Evolutionary conservation across 768 basidiomycete species (phyloP).

Genomic region (Mycena indigotica): DNA sequence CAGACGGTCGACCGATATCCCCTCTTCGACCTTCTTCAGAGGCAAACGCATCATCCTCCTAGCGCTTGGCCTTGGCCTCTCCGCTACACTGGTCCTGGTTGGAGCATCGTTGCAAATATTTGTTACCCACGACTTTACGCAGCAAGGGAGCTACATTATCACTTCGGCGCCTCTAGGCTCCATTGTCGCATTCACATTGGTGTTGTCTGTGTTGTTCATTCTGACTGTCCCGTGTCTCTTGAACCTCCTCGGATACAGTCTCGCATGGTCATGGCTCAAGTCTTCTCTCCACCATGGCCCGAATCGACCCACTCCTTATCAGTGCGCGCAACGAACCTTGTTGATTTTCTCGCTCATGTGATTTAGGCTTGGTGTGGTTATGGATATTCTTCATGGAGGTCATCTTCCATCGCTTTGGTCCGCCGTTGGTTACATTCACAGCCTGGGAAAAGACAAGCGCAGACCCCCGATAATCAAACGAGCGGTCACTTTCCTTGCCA

Average conservation of each 20-base stretch:
- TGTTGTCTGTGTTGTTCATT: slow-evolving; percentile 7
- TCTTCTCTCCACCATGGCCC: slow-evolving; percentile 14
- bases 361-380: slow-evolving; percentile 13
- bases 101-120: slow-evolving; percentile 13
- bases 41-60: slow-evolving; percentile 11
- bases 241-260: slow-evolving; percentile 9
- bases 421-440: slow-evolving; percentile 7
- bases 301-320: slow-evolving; percentile 18
- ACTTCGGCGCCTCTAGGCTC: slow-evolving; percentile 16
- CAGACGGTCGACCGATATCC: not conserved
- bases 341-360: not conserved
- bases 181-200: slow-evolving; percentile 8
- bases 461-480: slow-evolving; percentile 11
- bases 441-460: slow-evolving; percentile 3
- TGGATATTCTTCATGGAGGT: slow-evolving; percentile 14
- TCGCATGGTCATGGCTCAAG: slow-evolving; percentile 18
- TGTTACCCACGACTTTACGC: slow-evolving; percentile 13
- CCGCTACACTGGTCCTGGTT: slow-evolving; percentile 1
- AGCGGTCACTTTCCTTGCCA: slow-evolving; percentile 6
- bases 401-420: slow-evolving; percentile 11
- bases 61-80: slow-evolving; percentile 2
- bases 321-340: slow-evolving; percentile 5
- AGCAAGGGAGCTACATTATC: slow-evolving; percentile 5
- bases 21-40: slow-evolving; percentile 7
- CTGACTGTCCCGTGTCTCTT: slow-evolving; percentile 6